Conservation (phyloP, 2,329 filamentous ascomycete genomes). For the Sclerotinia subarctica region DNA sequence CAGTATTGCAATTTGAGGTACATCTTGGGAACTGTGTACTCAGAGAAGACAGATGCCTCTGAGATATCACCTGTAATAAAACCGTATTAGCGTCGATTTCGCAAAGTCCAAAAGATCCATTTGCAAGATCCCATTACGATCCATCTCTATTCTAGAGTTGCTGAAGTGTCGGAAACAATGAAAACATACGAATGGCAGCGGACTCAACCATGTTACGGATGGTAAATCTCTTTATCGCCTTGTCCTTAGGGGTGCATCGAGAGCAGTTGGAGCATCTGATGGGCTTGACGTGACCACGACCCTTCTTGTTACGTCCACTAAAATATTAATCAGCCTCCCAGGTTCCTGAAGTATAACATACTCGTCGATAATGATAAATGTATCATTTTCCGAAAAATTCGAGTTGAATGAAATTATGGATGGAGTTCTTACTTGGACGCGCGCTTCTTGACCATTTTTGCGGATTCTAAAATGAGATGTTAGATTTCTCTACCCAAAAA, state of each 20-base stretch:
- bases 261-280: conserved; percentile 91
- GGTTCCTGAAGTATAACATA: background rate
- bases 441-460: conserved; percentile 70
- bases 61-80: conserved; percentile 88
- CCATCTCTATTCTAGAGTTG: background rate
- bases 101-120: background rate
- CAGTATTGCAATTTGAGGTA: conserved; percentile 99
- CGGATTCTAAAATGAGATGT: conserved; percentile 47
- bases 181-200: conserved; percentile 91
- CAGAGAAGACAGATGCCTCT: conserved; percentile 97
- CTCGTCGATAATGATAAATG: background rate
- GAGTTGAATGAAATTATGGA: background rate
- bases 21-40: conserved; percentile 99
- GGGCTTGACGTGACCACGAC: conserved; percentile 99
- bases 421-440: conserved; percentile 56
- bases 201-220: conserved; percentile 99
- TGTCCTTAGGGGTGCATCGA: conserved; percentile 76
- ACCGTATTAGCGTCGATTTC: conserved; percentile 20
- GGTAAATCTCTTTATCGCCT: conserved; percentile 99
- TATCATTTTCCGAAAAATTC: conserved; percentile 21
- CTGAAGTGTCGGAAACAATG: conserved; percentile 7
- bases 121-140: background rate
- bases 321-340: conserved; percentile 24
- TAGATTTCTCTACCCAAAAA: conserved; percentile 6
- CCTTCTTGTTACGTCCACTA: conserved; percentile 99